These are phyloP conservation scores for Pyricularia sp. DNA, from an alignment of 2,329 filamentous ascomycete species.

Conservation along the genomic window DNA sequence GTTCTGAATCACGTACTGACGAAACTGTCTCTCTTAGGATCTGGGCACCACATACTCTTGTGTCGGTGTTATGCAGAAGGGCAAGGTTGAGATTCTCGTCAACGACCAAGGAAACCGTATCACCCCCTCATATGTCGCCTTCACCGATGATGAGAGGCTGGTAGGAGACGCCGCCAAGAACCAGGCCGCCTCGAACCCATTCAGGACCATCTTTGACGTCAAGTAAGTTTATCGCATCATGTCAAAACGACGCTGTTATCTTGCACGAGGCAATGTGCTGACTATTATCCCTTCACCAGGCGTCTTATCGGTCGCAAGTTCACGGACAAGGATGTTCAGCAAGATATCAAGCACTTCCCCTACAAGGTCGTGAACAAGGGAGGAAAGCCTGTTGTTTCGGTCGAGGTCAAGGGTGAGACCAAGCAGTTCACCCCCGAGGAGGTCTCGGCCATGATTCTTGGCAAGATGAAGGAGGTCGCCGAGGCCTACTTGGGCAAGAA, in stretches of 20 bases:
- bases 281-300: slow-evolving; percentile 32
- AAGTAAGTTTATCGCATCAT: slow-evolving; percentile 52
- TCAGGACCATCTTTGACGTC: slow-evolving; percentile 69
- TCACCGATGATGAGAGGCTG: slow-evolving; percentile 92
- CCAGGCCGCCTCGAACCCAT: slow-evolving; percentile 75
- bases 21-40: slow-evolving; percentile 38
- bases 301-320: slow-evolving; percentile 81
- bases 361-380: slow-evolving; percentile 88
- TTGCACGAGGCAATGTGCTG: slow-evolving; percentile 14
- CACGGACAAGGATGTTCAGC: slow-evolving; percentile 77
- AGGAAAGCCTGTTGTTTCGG: slow-evolving; percentile 79
- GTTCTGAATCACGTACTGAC: background rate
- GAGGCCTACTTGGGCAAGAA: slow-evolving; percentile 74
- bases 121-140: slow-evolving; percentile 89
- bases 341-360: slow-evolving; percentile 96
- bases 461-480: slow-evolving; percentile 56
- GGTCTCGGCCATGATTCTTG: slow-evolving; percentile 50
- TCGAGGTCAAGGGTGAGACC: slow-evolving; percentile 46
- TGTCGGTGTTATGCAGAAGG: slow-evolving; percentile 92
- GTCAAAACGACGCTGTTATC: background rate
- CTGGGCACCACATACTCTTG: slow-evolving; percentile 84
- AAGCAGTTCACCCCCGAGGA: slow-evolving; percentile 55
- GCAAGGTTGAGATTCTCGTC: slow-evolving; percentile 90
- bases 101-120: slow-evolving; percentile 98
- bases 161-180: slow-evolving; percentile 98